phyloP scores from a whole-genome alignment of 1,284 basidiomycete species.

The Ganoderma resinaceum region DNA sequence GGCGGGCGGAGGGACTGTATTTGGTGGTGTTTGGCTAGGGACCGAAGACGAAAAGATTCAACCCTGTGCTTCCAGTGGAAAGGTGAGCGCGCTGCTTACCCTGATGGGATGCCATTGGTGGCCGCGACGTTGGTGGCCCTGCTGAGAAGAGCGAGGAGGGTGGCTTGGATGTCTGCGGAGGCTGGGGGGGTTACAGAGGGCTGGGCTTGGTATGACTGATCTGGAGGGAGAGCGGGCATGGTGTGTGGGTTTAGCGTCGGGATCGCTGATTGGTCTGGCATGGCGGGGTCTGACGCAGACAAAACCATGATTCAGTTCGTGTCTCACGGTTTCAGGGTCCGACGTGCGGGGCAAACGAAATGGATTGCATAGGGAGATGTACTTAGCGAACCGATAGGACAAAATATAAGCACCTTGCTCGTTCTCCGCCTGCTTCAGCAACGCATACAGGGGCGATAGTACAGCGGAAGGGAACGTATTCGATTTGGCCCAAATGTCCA shows the following conservation, averaged over 20 bases:
- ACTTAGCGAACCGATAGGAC: constrained; percentile 78
- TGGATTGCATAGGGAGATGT: constrained; percentile 72
- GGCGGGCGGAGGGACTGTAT: constrained; percentile 42
- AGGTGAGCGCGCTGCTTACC: constrained; percentile 12
- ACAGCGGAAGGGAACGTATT: constrained; percentile 82
- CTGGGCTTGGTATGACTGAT: constrained; percentile 33
- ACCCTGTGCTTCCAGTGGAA: not conserved
- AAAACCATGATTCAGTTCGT: constrained; percentile 70
- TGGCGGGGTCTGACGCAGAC: constrained; percentile 68
- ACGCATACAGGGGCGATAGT: constrained; percentile 69
- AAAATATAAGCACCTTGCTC: constrained; percentile 83
- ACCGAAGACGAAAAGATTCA: constrained; percentile 30
- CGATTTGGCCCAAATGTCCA: constrained; percentile 93
- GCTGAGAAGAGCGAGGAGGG: constrained; percentile 70
- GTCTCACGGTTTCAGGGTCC: constrained; percentile 55
- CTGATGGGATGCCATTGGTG: not conserved
- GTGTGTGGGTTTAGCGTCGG: constrained; percentile 17
- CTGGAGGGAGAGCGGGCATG: constrained; percentile 34
- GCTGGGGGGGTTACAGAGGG: constrained; percentile 40
- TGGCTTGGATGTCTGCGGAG: constrained; percentile 58
- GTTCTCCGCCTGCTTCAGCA: constrained; percentile 61
- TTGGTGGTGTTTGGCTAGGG: constrained; percentile 70
- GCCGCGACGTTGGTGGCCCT: constrained; percentile 55
- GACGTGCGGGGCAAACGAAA: constrained; percentile 47
- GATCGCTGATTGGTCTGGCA: constrained; percentile 43